Evolutionary conservation across 176 grass and related monocot genomes (phyloP), one percentile per base, ranked within the genome.

Genomic region (Zea mays): DNA sequence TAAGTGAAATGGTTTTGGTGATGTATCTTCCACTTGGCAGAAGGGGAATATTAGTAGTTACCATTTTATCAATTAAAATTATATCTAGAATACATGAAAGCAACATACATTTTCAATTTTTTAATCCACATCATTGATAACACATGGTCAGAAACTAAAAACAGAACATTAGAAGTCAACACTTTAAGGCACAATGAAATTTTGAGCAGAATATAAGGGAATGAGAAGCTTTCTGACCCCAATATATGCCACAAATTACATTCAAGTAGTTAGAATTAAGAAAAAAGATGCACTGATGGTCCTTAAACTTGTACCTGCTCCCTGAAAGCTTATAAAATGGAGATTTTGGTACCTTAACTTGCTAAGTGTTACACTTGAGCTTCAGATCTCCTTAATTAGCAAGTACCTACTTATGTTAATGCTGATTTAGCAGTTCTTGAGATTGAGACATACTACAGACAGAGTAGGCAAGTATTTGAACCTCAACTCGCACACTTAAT

Each of bases 1-100:
- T 58, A 76, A 74, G 14, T 57, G n/a, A 60, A 76, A 75, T 54
- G 72, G 43, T 51, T 47, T 52, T 17, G 15, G 68, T 62, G 68
- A 21, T 65, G 21, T 54, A 45, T 65, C 37, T 56, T 79, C 40
- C 17, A 79, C 37, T 58, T 73, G 16, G 17, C 40, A 75, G 17
- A 40, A 67, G 9, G n/a, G 36, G 48, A 43, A 41, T 41, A 56
- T 39, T 27, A 79, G 13, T 33, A 37, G 27, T 85, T 52, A 19
- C 13, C 58, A 5, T 11, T 62, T 72, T 40, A 27, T 21, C 67
- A 27, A 82, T 68, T 59, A 21, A 47, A 83, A 76, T 48, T 12
- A 44, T 49, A 65, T 67, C 65, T 7, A 21, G 8, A 79, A 79
- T 49, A 46, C 69, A 57, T 59, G 42, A 37, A 17, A 33, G 40